A percentile compares a stretch with the other conserved stretches of the same genome.
phyloP scores from a whole-genome alignment of 768 basidiomycete genomes.

The Termitomyces sp. region DNA sequence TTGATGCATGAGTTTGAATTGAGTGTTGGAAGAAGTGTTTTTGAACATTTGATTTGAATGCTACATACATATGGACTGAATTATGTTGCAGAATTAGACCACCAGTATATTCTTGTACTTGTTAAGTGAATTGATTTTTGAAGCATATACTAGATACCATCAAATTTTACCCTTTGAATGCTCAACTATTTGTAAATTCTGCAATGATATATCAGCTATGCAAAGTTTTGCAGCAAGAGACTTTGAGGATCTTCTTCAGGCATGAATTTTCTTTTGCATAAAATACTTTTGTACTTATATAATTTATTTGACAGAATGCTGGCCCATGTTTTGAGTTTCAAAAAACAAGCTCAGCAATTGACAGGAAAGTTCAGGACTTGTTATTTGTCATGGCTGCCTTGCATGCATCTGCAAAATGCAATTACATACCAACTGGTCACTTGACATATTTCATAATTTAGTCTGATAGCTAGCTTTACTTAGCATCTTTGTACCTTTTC shows the following conservation, averaged over 20 bases:
- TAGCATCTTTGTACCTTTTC: background rate
- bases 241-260: constrained; percentile 34
- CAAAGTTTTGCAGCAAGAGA: constrained; percentile 28
- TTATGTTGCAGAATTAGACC: background rate
- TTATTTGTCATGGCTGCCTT: constrained; percentile 21
- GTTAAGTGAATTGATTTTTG: no score
- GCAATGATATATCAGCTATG: constrained; percentile 26
- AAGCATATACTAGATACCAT: constrained; percentile 18
- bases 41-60: background rate
- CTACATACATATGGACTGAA: background rate
- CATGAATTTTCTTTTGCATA: background rate
- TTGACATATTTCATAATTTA: background rate
- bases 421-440: no score
- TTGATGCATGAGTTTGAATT: background rate
- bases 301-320: constrained; percentile 20
- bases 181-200: constrained; percentile 23
- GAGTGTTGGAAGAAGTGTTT: background rate
- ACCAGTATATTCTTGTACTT: no score
- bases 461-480: background rate
- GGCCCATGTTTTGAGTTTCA: constrained; percentile 29
- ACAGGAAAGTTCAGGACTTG: constrained; percentile 15
- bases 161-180: constrained; percentile 25
- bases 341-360: constrained; percentile 7
- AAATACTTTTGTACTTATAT: background rate
- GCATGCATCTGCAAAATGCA: constrained; percentile 16